Evolutionary conservation across 352 stramenopile genomes (phyloP), one percentile per base, ranked within the genome.

Genomic region (Stephanocyclus meneghinianus): DNA sequence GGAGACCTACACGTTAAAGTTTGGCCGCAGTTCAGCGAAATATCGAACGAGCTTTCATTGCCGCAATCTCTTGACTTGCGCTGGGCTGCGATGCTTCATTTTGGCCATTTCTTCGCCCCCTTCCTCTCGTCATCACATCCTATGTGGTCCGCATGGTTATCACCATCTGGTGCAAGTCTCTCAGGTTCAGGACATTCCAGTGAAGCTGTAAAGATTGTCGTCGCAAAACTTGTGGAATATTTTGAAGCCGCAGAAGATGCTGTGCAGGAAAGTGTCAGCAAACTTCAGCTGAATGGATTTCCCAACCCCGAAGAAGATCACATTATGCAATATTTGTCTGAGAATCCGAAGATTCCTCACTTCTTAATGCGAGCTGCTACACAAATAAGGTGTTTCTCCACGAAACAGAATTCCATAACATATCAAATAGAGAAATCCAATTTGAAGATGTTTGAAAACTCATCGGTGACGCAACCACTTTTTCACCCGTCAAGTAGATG

Each of bases 41-140:
- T 45, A n/a, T 30, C 9, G 9, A 8, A 11, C 13, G 18, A 21
- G 29, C 45, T 61, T 44, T 47, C 50, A 48, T 47, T 60, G 47
- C 70, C 67, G 61, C 18, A 13, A 42, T 45, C 26, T 60, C 21
- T 32, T 30, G 68, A 81, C 55, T 73, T 84, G 30, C 32, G 80
- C 9, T 89, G 80, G 72, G 70, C 88, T 13, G 56, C 86, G 55
- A 70, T 89, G 30, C 70, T 94, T 18, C 88, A 93, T 68, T 87
- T 87, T 48, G 75, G 75, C 18, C 87, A 92, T 69, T 21, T 78
- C 10, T 78, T 92, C 72, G 85, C 79, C 44, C 85, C 81, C 48
- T 83, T 83, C 51, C 78, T 93, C 71, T 30, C 40, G 18, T 15
- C 32, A 29, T 80, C 80, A 16, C 78, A 85, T 56, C 78, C 65